phyloP scores from a whole-genome alignment of 2,329 filamentous ascomycete species.

The Setomelanomma holmii region DNA sequence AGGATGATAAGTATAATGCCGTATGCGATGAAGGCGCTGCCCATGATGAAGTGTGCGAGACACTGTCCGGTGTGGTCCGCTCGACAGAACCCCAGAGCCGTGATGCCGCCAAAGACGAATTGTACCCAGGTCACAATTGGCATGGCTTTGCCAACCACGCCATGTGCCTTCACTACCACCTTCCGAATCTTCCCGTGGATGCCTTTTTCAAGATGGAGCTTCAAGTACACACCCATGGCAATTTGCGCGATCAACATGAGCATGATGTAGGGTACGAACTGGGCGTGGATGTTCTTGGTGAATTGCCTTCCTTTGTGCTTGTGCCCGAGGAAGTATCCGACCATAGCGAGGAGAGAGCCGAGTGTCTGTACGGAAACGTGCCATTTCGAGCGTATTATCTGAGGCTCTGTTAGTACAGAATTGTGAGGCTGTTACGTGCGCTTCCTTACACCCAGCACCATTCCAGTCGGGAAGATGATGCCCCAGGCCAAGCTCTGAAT shows the following conservation, averaged over 20 bases:
- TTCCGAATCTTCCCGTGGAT: slow-evolving; percentile 80
- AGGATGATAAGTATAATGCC: slow-evolving; percentile 86
- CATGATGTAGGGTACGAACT: slow-evolving; percentile 82
- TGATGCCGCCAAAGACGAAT: slow-evolving; percentile 96
- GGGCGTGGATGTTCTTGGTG: slow-evolving; percentile 71
- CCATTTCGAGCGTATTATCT: slow-evolving; percentile 91
- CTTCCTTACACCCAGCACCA: slow-evolving; percentile 84
- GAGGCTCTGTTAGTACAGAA: slow-evolving; percentile 14
- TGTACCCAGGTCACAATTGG: slow-evolving; percentile 89
- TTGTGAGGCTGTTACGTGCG: not conserved
- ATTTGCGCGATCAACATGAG: slow-evolving; percentile 79
- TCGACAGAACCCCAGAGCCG: slow-evolving; percentile 88
- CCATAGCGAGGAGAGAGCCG: slow-evolving; percentile 75
- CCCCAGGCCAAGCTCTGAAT: slow-evolving; percentile 88
- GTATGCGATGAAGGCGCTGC: slow-evolving; percentile 93
- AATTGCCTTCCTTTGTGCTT: slow-evolving; percentile 90
- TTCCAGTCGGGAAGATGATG: slow-evolving; percentile 89
- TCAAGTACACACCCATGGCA: slow-evolving; percentile 83
- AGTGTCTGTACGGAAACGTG: slow-evolving; percentile 87
- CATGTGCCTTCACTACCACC: slow-evolving; percentile 75
- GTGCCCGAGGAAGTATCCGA: slow-evolving; percentile 92
- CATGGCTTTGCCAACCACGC: slow-evolving; percentile 84
- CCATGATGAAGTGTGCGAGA: slow-evolving; percentile 98
- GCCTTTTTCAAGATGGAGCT: slow-evolving; percentile 85
- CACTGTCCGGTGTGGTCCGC: slow-evolving; percentile 92